Percentiles rank a stretch among this genome's conserved stretches.
Evolutionary conservation across 1,284 basidiomycete species (phyloP).

Genomic region (Cutaneotrichosporon cutaneum): DNA sequence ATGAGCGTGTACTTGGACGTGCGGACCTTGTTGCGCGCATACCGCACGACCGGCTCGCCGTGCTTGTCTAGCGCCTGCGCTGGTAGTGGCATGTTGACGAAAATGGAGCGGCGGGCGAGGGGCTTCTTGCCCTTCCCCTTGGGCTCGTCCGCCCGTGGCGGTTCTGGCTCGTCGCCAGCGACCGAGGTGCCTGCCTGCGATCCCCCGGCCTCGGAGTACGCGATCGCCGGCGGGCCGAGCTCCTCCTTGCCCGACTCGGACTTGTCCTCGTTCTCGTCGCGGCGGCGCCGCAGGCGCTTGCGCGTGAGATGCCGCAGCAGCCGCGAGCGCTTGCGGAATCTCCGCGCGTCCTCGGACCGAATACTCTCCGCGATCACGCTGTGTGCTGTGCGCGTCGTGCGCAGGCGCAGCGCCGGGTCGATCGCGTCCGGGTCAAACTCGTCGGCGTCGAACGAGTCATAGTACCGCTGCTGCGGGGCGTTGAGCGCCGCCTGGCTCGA

Average conservation of each 20-base stretch:
- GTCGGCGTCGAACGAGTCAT: constrained; percentile 33
- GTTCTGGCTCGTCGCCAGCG: constrained; percentile 1
- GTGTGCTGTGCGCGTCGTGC: constrained; percentile 82
- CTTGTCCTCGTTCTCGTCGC: not conserved
- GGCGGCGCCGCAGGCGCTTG: constrained; percentile 2
- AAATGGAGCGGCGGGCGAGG: constrained; percentile 66
- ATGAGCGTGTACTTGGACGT: constrained; percentile 91
- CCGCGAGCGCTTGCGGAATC: constrained; percentile 57
- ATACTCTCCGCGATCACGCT: constrained; percentile 84
- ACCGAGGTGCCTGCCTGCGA: constrained; percentile 1
- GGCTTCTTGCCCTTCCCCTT: constrained; percentile 14
- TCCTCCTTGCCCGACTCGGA: not conserved
- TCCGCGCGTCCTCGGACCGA: constrained; percentile 69
- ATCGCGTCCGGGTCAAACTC: constrained; percentile 56
- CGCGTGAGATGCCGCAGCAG: constrained; percentile 55
- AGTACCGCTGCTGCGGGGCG: constrained; percentile 7
- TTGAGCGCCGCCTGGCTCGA: not conserved
- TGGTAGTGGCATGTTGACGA: constrained; percentile 63
- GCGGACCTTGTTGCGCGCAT: constrained; percentile 89
- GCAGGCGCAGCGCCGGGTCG: constrained; percentile 78
- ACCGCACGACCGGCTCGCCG: constrained; percentile 75
- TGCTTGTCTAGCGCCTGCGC: constrained; percentile 37
- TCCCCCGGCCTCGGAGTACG: constrained; percentile 7
- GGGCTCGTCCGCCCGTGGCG: not conserved
- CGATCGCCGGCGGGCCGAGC: not conserved